phyloP scores from a whole-genome alignment of 371 early-diverging fungal genomes.

The Saksenaea vasiformis region DNA sequence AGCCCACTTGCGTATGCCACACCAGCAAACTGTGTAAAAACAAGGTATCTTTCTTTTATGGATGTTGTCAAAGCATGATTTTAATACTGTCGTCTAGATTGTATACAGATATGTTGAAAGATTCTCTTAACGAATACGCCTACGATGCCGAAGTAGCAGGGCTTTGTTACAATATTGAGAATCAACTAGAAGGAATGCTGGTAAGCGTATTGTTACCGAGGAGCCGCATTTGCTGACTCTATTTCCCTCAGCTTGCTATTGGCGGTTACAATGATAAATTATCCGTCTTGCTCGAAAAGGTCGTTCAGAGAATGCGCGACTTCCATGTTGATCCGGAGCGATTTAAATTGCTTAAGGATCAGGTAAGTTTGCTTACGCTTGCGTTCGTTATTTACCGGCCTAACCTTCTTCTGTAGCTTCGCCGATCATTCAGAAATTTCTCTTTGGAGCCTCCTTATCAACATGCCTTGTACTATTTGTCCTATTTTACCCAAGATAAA shows the following conservation, averaged over 20 bases:
- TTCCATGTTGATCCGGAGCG: slow-evolving; percentile 67
- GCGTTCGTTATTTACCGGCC: too few relatives aligned
- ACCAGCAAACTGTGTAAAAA: slow-evolving; percentile 55
- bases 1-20: slow-evolving; percentile 67
- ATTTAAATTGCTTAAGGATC: slow-evolving; percentile 78
- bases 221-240: neutral
- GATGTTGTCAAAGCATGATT: neutral
- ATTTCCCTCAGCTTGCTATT: slow-evolving; percentile 49
- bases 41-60: slow-evolving; percentile 26
- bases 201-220: slow-evolving; percentile 11
- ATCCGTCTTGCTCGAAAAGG: slow-evolving; percentile 65
- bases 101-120: slow-evolving; percentile 77
- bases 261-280: slow-evolving; percentile 90
- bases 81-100: slow-evolving; percentile 33
- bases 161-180: slow-evolving; percentile 73
- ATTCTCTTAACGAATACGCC: slow-evolving; percentile 79
- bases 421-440: slow-evolving; percentile 73
- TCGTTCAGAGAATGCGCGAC: slow-evolving; percentile 69
- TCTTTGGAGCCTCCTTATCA: slow-evolving; percentile 73
- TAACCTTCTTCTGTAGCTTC: slow-evolving; percentile 35
- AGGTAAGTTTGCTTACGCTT: slow-evolving; percentile 18
- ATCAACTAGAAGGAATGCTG: slow-evolving; percentile 67
- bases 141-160: slow-evolving; percentile 93
- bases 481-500: slow-evolving; percentile 74
- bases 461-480: slow-evolving; percentile 78